These are phyloP conservation scores for Podospora australis DNA, from an alignment of 495 filamentous ascomycete species.

Conservation along the genomic window DNA sequence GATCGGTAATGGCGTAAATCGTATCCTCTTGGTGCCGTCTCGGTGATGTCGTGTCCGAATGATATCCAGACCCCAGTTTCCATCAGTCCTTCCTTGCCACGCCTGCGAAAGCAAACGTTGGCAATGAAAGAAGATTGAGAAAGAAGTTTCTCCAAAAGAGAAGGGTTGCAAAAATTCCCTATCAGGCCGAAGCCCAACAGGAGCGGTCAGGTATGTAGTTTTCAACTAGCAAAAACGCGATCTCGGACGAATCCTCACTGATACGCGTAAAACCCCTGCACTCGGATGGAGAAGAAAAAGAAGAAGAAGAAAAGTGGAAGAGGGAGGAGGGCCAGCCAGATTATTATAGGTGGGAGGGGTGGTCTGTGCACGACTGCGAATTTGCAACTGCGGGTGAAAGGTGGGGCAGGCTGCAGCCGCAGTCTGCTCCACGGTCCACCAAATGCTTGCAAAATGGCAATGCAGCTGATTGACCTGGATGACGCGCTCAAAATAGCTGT, in stretches of 20 bases:
- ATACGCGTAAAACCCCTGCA: slow-evolving; percentile 44
- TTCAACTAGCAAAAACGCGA: slow-evolving; percentile 54
- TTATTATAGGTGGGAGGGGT: slow-evolving; percentile 12
- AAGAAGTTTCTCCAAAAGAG: slow-evolving; percentile 21
- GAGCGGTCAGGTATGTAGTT: slow-evolving; percentile 49
- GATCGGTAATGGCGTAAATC: too few species aligned
- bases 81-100: slow-evolving; percentile 25
- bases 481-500: too few species aligned
- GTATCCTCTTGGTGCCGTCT: neutral
- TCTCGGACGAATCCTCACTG: slow-evolving; percentile 53
- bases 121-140: slow-evolving; percentile 24
- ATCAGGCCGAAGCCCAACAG: slow-evolving; percentile 21
- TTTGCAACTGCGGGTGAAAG: neutral
- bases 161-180: slow-evolving; percentile 28
- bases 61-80: neutral
- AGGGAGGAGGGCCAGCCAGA: neutral
- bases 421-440: too few species aligned
- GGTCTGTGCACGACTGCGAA: slow-evolving; percentile 24
- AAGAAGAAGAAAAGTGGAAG: slow-evolving; percentile 12
- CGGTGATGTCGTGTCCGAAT: neutral
- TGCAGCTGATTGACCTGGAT: too few species aligned
- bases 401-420: neutral
- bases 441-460: too few species aligned
- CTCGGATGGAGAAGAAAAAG: slow-evolving; percentile 29
- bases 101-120: slow-evolving; percentile 17